phyloP scores from a whole-genome alignment of 768 basidiomycete genomes.

The Podaxis sp. region DNA sequence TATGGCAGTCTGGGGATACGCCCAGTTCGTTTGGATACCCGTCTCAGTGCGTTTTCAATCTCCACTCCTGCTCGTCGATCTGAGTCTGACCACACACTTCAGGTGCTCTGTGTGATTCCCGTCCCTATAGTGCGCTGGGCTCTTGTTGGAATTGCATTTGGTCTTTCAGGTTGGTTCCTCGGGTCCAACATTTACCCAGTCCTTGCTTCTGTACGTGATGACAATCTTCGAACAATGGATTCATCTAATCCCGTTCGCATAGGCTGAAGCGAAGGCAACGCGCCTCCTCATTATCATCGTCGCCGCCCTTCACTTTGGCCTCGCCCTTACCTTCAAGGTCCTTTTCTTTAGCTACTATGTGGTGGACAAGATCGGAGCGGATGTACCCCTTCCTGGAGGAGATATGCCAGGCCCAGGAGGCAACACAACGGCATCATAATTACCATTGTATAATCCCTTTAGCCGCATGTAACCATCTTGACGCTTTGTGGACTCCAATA shows the following conservation, averaged over 20 bases:
- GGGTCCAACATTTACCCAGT: conserved; percentile 84
- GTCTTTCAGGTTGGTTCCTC: conserved; percentile 85
- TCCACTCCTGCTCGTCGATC: neutral
- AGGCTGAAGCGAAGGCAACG: conserved; percentile 86
- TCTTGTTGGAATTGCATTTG: conserved; percentile 67
- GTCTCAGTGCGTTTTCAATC: conserved; percentile 53
- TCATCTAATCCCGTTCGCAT: conserved; percentile 7
- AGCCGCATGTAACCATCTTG: neutral
- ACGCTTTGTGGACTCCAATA: neutral
- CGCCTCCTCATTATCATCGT: conserved; percentile 79
- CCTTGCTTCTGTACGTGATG: conserved; percentile 64
- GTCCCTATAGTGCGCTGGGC: conserved; percentile 80
- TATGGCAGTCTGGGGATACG: conserved; percentile 76
- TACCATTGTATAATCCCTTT: neutral
- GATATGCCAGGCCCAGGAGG: conserved; percentile 27
- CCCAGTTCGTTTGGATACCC: conserved; percentile 84
- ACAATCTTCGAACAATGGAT: neutral
- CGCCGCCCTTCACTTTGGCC: conserved; percentile 66
- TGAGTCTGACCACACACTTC: neutral
- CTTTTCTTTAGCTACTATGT: conserved; percentile 57
- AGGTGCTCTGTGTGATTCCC: conserved; percentile 86
- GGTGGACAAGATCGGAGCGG: conserved; percentile 36
- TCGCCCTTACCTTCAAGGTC: conserved; percentile 86
- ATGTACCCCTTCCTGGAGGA: conserved; percentile 37
- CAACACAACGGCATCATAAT: conserved; percentile 15